A percentile compares a stretch with the other conserved stretches of the same genome.
Evolutionary conservation across 768 basidiomycete species (phyloP).

Genomic region (Fomitopsis serialis): DNA sequence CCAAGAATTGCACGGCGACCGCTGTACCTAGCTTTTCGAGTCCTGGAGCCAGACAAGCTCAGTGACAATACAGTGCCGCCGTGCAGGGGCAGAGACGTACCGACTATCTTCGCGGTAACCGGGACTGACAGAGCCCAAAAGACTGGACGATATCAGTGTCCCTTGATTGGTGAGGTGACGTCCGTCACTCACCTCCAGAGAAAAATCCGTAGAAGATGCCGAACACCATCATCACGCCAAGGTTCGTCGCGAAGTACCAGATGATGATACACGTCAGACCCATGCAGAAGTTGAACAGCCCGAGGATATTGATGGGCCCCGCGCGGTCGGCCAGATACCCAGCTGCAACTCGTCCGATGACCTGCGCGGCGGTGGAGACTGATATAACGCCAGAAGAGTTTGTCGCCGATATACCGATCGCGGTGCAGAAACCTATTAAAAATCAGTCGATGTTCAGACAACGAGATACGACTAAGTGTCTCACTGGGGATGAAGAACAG

Average conservation of each 20-base stretch:
- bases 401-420: neutral
- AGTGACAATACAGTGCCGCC: too few relatives aligned
- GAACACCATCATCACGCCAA: neutral
- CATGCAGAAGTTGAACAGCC: neutral
- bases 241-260: neutral
- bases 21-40: neutral
- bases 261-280: slow-evolving; percentile 1
- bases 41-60: too few relatives aligned
- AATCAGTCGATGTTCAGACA: neutral
- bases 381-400: neutral
- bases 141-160: neutral
- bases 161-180: neutral
- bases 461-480: neutral
- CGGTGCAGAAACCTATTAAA: neutral
- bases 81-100: neutral
- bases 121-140: neutral
- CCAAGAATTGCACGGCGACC: neutral
- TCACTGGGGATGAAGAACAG: neutral
- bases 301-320: neutral
- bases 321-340: neutral
- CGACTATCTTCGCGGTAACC: neutral
- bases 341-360: neutral
- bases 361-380: neutral
- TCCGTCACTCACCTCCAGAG: neutral
- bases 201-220: neutral